Conservation (phyloP, 2,329 filamentous ascomycete species). For the Exophiala mesophila region DNA sequence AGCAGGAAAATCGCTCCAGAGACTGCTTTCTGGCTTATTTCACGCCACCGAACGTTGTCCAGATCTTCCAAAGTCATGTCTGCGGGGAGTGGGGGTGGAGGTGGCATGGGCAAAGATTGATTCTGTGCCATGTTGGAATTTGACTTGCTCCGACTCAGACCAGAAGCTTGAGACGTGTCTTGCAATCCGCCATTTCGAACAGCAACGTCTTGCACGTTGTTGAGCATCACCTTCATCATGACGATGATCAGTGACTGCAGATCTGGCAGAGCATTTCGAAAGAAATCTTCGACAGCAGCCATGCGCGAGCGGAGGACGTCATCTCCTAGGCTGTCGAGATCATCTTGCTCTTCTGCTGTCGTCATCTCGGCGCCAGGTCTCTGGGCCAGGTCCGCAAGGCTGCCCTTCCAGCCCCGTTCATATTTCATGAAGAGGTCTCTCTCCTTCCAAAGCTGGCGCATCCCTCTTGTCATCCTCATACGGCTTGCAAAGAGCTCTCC, state of each 20-base stretch:
- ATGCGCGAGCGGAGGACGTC: conserved; percentile 61
- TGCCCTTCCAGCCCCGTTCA: conserved; percentile 77
- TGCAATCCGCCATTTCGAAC: conserved; percentile 40
- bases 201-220: conserved; percentile 82
- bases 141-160: conserved; percentile 28
- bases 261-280: conserved; percentile 72
- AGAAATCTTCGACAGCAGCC: conserved; percentile 73
- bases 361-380: conserved; percentile 9
- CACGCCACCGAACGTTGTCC: conserved; percentile 73
- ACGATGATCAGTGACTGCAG: conserved; percentile 92
- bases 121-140: conserved; percentile 23
- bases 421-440: conserved; percentile 86
- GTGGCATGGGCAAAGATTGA: conserved; percentile 24
- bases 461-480: conserved; percentile 85
- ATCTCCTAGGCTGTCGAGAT: conserved; percentile 40
- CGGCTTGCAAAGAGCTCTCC: conserved; percentile 85
- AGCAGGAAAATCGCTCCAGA: conserved; percentile 84
- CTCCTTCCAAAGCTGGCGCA: conserved; percentile 92
- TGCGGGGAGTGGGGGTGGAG: conserved; percentile 22
- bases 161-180: conserved; percentile 47
- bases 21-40: conserved; percentile 86
- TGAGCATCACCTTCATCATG: conserved; percentile 78
- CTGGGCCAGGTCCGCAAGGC: conserved; percentile 35
- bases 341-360: conserved; percentile 27
- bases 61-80: conserved; percentile 62